A percentile compares a stretch with the other conserved stretches of the same genome.
Conservation (phyloP, 345 rosid species). For the Triadica sebifera region DNA sequence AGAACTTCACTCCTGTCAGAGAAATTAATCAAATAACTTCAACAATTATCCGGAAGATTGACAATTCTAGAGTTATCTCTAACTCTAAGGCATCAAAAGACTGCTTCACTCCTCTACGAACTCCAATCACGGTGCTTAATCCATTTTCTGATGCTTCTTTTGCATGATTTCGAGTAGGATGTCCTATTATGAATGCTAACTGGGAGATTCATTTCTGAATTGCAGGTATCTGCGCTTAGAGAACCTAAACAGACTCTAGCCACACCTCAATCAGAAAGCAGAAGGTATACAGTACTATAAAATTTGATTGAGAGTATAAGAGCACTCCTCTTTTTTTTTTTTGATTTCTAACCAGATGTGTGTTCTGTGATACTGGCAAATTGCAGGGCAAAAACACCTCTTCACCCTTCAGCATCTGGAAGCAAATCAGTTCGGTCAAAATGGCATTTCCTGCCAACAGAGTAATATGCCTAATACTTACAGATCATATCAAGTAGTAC, state of each 20-base stretch:
- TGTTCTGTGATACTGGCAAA: constrained; percentile 3
- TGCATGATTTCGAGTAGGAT: background rate
- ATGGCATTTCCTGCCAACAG: constrained; percentile 71
- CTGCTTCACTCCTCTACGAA: constrained; percentile 57
- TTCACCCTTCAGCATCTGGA: constrained; percentile 41
- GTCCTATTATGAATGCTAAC: constrained; percentile 10
- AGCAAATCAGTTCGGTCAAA: constrained; percentile 51
- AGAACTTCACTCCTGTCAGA: constrained; percentile 65
- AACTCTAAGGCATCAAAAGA: constrained; percentile 51
- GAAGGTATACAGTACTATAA: constrained; percentile 38
- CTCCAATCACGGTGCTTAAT: constrained; percentile 51
- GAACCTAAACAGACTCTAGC: constrained; percentile 37
- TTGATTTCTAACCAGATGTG: background rate
- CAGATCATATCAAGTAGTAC: background rate
- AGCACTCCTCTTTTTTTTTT: background rate
- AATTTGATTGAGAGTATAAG: background rate
- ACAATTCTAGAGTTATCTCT: constrained; percentile 44
- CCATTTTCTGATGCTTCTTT: constrained; percentile 1
- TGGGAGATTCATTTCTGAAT: constrained; percentile 15
- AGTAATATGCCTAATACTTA: constrained; percentile 46
- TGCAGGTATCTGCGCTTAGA: constrained; percentile 43
- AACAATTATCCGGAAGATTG: constrained; percentile 54
- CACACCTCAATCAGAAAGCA: constrained; percentile 56
- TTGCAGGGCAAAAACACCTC: constrained; percentile 49
- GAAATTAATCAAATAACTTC: constrained; percentile 59